A percentile compares a stretch with the other conserved stretches of the same genome.
Evolutionary conservation across 2,329 filamentous ascomycete genomes (phyloP).

Genomic region (Paraphaeosphaeria minitans): DNA sequence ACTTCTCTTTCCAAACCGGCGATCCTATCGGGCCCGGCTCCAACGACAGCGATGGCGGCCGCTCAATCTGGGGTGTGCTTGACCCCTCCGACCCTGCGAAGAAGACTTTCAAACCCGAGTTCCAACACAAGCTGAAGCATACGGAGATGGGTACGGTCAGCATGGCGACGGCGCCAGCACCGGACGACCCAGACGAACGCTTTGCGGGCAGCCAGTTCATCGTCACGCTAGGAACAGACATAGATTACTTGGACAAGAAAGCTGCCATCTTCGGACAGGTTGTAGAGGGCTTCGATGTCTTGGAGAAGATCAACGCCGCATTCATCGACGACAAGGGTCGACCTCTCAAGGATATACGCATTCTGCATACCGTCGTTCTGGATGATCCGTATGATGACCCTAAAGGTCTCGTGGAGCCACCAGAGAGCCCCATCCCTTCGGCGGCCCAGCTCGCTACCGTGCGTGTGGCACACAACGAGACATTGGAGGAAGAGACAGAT

Average conservation of each 20-base stretch:
- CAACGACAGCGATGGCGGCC: conserved; percentile 85
- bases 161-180: conserved; percentile 88
- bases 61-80: conserved; percentile 87
- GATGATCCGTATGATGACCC: conserved; percentile 94
- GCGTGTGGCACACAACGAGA: conserved; percentile 87
- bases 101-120: conserved; percentile 80
- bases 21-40: conserved; percentile 89
- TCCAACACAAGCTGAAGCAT: conserved; percentile 88
- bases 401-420: conserved; percentile 73
- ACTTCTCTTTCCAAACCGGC: conserved; percentile 95
- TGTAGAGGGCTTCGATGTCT: conserved; percentile 90
- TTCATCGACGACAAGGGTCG: conserved; percentile 86
- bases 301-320: conserved; percentile 90
- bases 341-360: conserved; percentile 91
- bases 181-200: conserved; percentile 77
- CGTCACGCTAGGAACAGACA: conserved; percentile 84
- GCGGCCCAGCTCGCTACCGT: conserved; percentile 89
- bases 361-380: conserved; percentile 88
- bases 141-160: conserved; percentile 88
- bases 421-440: conserved; percentile 78
- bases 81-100: conserved; percentile 65
- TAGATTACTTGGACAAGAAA: conserved; percentile 89
- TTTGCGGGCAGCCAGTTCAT: conserved; percentile 92
- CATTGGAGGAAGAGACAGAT: conserved; percentile 77
- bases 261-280: conserved; percentile 95